Base-by-base conservation (phyloP, 2,329 filamentous ascomycete genomes). In the Fusarium euwallaceae region DNA sequence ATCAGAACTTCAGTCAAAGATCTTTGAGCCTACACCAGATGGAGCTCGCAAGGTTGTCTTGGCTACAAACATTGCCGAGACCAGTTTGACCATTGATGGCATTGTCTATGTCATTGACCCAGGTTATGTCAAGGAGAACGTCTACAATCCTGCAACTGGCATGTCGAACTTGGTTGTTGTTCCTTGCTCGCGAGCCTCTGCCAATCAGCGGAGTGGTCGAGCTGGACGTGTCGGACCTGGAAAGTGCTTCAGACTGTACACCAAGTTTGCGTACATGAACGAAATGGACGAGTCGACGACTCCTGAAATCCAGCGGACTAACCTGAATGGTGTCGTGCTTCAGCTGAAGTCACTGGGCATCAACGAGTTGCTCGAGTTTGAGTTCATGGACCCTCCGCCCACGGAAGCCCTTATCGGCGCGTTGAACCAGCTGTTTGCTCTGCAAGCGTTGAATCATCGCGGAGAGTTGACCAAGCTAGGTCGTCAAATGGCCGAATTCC, bases 61-160 rank as follows among this genome's bases (percentile, higher is more conserved):
- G 41, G 95, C 96, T 0, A 98, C 97, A 3, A 99, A 99, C 80
- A 98, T 99, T 82, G 97, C 97, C 3, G 97, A 99, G 82, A 99
- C 97, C 0, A 95, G 92, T 86, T 85, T 99, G 79, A 99, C 97
- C 0, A 98, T 99, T 67, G 95, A 98, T 81, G 96, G 95, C 17
- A 97, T 98, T 69, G 93, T 96, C 10, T 98, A 97, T 81, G 97
- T 98, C 39, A 97, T 98, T 69, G 97, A 99, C 77, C 94, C 94
- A 0, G 97, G 97, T 1, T 97, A 97, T 74, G 95, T 97, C 72
- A 99, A 99, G 82, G 95, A 98, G 80, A 98, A 98, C 76, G 90
- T 95, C 2, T 98, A 96, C 85, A 97, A 98, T 72, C 93, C 95
- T 0, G 91, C 93, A 1, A 97, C 94, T 0, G 95, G 95, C 65